A percentile compares a stretch with the other conserved stretches of the same genome.
Evolutionary conservation across 1,284 basidiomycete species (phyloP).

Genomic region (Boletellus deceptivus): DNA sequence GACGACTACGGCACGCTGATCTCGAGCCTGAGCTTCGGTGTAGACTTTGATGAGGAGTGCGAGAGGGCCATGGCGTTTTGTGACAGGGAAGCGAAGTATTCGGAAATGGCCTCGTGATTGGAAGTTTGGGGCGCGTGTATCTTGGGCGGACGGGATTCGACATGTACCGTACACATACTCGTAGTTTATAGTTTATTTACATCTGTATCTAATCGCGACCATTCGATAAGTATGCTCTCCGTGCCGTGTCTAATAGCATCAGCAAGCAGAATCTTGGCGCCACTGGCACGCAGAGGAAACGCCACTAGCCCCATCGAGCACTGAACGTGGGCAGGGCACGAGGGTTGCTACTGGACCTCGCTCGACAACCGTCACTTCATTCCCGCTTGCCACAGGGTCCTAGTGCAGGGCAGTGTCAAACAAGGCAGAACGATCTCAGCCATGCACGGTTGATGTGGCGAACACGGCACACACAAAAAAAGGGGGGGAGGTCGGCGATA

Average conservation of each 20-base stretch:
- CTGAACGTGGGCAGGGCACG: no score
- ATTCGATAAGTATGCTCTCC: slow-evolving; percentile 4
- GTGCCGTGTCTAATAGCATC: neutral
- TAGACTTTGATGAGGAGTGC: slow-evolving; percentile 29
- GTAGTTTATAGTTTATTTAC: slow-evolving; percentile 29
- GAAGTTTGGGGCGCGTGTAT: neutral
- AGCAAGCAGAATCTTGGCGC: no score
- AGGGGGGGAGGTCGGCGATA: no score
- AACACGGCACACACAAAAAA: no score
- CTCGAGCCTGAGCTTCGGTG: slow-evolving; percentile 16
- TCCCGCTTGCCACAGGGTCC: no score
- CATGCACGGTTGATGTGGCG: no score
- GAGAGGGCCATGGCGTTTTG: slow-evolving; percentile 29
- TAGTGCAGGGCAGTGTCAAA: no score
- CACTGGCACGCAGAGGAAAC: no score
- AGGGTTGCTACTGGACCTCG: no score
- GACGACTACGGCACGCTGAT: slow-evolving; percentile 31
- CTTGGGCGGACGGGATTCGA: neutral
- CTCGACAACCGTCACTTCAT: no score
- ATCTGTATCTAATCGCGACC: slow-evolving; percentile 16
- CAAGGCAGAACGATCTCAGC: no score
- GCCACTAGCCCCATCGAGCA: no score
- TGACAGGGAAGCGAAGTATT: slow-evolving; percentile 9
- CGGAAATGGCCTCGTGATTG: slow-evolving; percentile 3
- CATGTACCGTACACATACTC: slow-evolving; percentile 9